These are phyloP conservation scores for Hymenoscyphus linearis DNA, from an alignment of 2,329 filamentous ascomycete genomes.

Conservation along the genomic window DNA sequence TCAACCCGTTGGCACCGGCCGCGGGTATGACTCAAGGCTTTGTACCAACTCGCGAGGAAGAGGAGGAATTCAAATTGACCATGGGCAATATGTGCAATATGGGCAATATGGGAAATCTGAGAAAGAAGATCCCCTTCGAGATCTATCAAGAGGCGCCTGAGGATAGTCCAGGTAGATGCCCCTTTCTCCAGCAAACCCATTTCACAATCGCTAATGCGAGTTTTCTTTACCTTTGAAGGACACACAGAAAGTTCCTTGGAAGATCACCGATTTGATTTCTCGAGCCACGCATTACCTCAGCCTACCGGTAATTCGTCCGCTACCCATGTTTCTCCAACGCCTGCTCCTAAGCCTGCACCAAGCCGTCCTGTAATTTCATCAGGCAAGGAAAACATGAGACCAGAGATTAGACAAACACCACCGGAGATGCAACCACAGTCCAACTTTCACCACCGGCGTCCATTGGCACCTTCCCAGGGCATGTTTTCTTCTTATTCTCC, in stretches of 20 bases:
- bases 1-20: constrained; percentile 22
- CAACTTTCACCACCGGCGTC: constrained; percentile 17
- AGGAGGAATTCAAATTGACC: constrained; percentile 31
- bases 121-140: constrained; percentile 26
- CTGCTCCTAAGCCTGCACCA: constrained; percentile 18
- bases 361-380: constrained; percentile 11
- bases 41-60: constrained; percentile 26
- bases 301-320: constrained; percentile 12
- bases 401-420: constrained; percentile 6
- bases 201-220: constrained; percentile 7
- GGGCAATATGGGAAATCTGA: constrained; percentile 23
- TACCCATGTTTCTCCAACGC: constrained; percentile 24
- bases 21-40: constrained; percentile 14
- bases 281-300: constrained; percentile 19
- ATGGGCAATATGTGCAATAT: constrained; percentile 24
- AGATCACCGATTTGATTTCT: constrained; percentile 29
- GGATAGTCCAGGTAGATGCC: constrained; percentile 25
- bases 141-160: constrained; percentile 29
- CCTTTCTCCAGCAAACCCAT: not conserved
- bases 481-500: constrained; percentile 23
- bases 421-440: not conserved
- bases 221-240: constrained; percentile 9
- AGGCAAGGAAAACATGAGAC: constrained; percentile 27
- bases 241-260: constrained; percentile 31
- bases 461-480: constrained; percentile 10